phyloP scores from a whole-genome alignment of 2,329 filamentous ascomycete genomes.

The Fusarium praegraminearum region DNA sequence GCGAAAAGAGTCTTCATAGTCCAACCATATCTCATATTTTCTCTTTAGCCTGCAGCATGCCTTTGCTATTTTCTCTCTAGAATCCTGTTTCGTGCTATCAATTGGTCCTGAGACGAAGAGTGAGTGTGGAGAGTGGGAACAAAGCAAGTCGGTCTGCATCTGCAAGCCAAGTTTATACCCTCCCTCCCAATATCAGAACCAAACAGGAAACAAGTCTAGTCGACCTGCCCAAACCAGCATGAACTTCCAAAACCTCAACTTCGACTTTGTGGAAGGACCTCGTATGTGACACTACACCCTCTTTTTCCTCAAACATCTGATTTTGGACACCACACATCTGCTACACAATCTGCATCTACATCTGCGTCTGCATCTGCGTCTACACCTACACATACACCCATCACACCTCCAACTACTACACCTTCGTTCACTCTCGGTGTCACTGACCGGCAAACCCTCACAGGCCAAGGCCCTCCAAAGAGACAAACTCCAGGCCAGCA shows the following conservation, averaged over 20 bases:
- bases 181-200: slow-evolving; percentile 38
- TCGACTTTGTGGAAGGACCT: slow-evolving; percentile 54
- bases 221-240: slow-evolving; percentile 41
- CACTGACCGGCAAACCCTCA: slow-evolving; percentile 34
- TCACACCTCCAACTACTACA: slow-evolving; percentile 1
- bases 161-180: slow-evolving; percentile 38
- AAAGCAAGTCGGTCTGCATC: slow-evolving; percentile 44
- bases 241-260: slow-evolving; percentile 55
- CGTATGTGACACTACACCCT: slow-evolving; percentile 50
- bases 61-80: slow-evolving; percentile 43
- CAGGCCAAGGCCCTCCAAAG: slow-evolving; percentile 45
- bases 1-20: slow-evolving; percentile 42
- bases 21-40: slow-evolving; percentile 52
- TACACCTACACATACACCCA: slow-evolving; percentile 14
- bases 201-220: slow-evolving; percentile 12
- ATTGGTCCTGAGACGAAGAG: slow-evolving; percentile 48
- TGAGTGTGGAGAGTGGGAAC: slow-evolving; percentile 50
- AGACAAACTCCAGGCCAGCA: slow-evolving; percentile 36
- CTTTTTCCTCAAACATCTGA: neutral
- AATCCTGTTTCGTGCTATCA: slow-evolving; percentile 50
- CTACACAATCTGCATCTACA: slow-evolving; percentile 3
- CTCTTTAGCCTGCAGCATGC: slow-evolving; percentile 48
- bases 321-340: neutral
- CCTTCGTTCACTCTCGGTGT: slow-evolving; percentile 33
- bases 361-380: slow-evolving; percentile 17